Base-by-base conservation (phyloP, 2,329 filamentous ascomycete genomes). In the Aspergillus ibericus region DNA sequence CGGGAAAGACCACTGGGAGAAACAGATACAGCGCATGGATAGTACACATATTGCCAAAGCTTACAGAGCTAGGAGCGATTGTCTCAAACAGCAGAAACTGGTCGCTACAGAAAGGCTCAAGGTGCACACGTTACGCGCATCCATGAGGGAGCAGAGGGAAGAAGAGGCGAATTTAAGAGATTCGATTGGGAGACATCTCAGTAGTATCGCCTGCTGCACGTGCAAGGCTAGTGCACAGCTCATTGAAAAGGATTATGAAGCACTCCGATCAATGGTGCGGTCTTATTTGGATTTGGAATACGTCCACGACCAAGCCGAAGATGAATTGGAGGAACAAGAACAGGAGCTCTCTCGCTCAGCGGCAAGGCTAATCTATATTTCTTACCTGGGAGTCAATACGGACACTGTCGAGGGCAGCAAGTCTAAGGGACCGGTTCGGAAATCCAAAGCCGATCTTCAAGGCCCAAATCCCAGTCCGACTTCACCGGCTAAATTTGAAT, bases 271-370 rank as follows among this genome's bases (percentile, higher is more conserved):
- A 6, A 59, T 58, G 4, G 65, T 64, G 15, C 59, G 64, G 5
- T 61, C 63, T 16, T 71, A 72, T 49, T 55, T 66, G 50, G 58
- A 55, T 5, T 56, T 68, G 36, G 71, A 73, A 55, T 56, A 60
- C 20, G 61, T 59, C 10, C 70, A 70, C 42, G 58, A 68, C 22
- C 38, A 63, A n/a, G 53, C 61, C 4, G 71, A 74, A 53, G 65
- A 68, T 18, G 59, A 64, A n/a, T 52, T 73, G 34, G 65, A 65
- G 42, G 57, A 59, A n/a, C 56, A 67, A n/a, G 70, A 74, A 44
- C 66, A 63, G 32, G 34, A 52, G 13, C 61, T 74, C n/a, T 57
- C 58, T 16, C 57, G 63, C 29, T 60, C 57, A 36, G 67, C 61
- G 53, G 62, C 56, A 47, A 60, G 32, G n/a, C 44, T 48, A 4